A percentile compares a stretch with the other conserved stretches of the same genome.
phyloP scores from a whole-genome alignment of 2,329 filamentous ascomycete genomes.

The Scedosporium dehoogii region DNA sequence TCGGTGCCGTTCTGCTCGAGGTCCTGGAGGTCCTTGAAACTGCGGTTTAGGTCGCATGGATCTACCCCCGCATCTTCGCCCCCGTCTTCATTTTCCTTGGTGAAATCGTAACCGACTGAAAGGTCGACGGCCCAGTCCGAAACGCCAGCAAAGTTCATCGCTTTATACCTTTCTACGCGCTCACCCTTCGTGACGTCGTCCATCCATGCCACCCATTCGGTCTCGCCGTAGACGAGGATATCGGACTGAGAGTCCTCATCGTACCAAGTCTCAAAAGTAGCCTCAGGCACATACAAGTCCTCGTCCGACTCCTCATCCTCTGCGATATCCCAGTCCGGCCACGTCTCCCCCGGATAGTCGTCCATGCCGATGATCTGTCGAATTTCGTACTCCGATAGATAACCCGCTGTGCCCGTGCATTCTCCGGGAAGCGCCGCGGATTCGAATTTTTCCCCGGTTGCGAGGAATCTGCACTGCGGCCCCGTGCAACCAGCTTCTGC shows the following conservation, averaged over 20 bases:
- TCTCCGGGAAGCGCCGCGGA: conserved; percentile 16
- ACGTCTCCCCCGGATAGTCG: neutral
- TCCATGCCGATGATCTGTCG: conserved; percentile 4
- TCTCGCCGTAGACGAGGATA: conserved; percentile 14
- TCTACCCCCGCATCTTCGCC: neutral
- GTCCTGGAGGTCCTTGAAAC: neutral
- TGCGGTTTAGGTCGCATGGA: neutral
- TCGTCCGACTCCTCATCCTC: too few species aligned
- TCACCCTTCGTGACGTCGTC: conserved; percentile 11
- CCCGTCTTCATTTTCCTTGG: neutral
- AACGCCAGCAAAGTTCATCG: conserved; percentile 15
- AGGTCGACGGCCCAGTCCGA: conserved; percentile 18
- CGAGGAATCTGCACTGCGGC: conserved; percentile 15
- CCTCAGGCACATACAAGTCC: too few species aligned
- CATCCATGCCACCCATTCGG: conserved; percentile 17
- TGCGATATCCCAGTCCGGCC: too few species aligned
- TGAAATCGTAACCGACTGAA: neutral
- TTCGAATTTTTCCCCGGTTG: conserved; percentile 8
- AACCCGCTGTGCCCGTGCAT: conserved; percentile 20
- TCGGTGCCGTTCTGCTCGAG: neutral
- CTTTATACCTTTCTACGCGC: conserved; percentile 8
- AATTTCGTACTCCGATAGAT: conserved; percentile 22
- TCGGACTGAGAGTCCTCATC: conserved; percentile 5
- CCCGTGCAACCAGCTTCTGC: conserved; percentile 16
- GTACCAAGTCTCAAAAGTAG: neutral